Conservation (phyloP, 2,329 filamentous ascomycete species). For the Fusarium buharicum region DNA sequence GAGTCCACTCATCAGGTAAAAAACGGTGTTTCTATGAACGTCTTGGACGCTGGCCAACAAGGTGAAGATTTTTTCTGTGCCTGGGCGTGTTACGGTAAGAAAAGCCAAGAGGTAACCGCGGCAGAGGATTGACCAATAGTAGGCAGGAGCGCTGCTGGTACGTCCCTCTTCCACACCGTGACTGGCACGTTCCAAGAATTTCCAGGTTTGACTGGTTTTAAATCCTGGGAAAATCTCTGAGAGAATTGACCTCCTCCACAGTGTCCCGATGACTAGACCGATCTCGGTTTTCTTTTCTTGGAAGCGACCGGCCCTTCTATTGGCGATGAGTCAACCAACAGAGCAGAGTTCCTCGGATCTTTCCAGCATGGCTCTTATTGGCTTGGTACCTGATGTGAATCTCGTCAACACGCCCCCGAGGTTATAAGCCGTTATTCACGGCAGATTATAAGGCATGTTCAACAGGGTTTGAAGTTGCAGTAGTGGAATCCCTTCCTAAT, state of each 20-base stretch:
- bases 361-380: no score
- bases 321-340: conserved; percentile 14
- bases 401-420: no score
- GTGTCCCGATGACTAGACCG: conserved; percentile 13
- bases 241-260: conserved; percentile 16
- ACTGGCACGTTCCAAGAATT: conserved; percentile 14
- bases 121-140: conserved; percentile 15
- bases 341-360: background rate
- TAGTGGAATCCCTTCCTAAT: no score
- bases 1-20: conserved; percentile 19
- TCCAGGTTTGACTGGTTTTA: conserved; percentile 7
- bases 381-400: no score
- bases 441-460: no score
- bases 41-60: no score
- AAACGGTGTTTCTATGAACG: conserved; percentile 26
- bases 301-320: conserved; percentile 27
- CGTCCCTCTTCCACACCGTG: conserved; percentile 4
- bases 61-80: conserved; percentile 28
- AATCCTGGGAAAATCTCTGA: conserved; percentile 41
- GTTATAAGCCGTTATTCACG: no score
- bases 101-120: conserved; percentile 18
- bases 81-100: conserved; percentile 24
- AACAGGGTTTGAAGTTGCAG: no score
- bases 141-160: background rate
- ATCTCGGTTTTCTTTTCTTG: conserved; percentile 20